Evolutionary conservation across 108 stramenopile species (phyloP).

Genomic region (Cylindrotheca closterium): DNA sequence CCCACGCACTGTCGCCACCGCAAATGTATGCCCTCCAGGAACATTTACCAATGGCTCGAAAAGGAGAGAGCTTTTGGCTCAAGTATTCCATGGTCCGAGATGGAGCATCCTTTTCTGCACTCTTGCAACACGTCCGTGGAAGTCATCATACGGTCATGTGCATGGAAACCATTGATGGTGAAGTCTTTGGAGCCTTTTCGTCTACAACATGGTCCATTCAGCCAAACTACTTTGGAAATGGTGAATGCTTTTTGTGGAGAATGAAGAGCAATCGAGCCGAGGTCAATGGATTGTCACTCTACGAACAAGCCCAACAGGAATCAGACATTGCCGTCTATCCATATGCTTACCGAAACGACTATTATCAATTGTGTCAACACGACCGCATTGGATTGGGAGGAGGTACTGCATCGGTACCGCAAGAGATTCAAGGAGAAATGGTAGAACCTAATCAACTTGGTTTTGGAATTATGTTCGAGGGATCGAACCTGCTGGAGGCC

Average conservation of each 20-base stretch:
- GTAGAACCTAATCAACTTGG: conserved; percentile 38
- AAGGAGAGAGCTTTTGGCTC: conserved; percentile 56
- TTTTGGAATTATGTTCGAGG: conserved; percentile 55
- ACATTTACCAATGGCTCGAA: conserved; percentile 39
- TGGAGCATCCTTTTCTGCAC: conserved; percentile 45
- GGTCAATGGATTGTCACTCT: conserved; percentile 3
- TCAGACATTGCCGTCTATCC: conserved; percentile 53
- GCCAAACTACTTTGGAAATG: conserved; percentile 47
- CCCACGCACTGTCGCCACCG: conserved; percentile 54
- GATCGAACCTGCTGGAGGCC: conserved; percentile 39
- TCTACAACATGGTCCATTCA: conserved; percentile 55
- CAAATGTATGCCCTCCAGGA: conserved; percentile 50
- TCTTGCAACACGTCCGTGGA: conserved; percentile 38
- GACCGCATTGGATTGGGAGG: conserved; percentile 58
- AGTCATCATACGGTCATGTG: conserved; percentile 59
- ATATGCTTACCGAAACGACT: conserved; percentile 42
- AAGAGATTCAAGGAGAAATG: neutral
- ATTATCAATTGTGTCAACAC: conserved; percentile 45
- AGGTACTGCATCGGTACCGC: conserved; percentile 17
- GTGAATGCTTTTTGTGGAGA: conserved; percentile 60
- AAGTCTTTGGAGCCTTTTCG: conserved; percentile 78
- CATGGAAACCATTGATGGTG: conserved; percentile 71
- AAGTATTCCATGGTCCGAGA: conserved; percentile 58
- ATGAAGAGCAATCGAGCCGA: conserved; percentile 31
- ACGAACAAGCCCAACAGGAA: conserved; percentile 60